Evolutionary conservation across 495 filamentous ascomycete genomes (phyloP).

Genomic region (Hypoxylon perforatum): DNA sequence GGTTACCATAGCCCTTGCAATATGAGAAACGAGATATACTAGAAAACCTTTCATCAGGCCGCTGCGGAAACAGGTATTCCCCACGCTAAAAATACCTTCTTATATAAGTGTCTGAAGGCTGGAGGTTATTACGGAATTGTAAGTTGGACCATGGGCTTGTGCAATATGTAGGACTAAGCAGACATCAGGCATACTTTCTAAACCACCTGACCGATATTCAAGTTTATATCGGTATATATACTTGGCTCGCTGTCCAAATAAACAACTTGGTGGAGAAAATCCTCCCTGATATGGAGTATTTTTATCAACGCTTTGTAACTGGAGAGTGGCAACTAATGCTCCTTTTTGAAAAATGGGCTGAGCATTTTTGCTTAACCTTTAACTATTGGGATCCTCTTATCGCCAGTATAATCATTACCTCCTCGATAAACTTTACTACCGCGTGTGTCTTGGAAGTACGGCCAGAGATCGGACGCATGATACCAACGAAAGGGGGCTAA

Average conservation of each 20-base stretch:
- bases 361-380: slow-evolving; percentile 15
- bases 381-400: slow-evolving; percentile 24
- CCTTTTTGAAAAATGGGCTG: slow-evolving; percentile 26
- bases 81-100: slow-evolving; percentile 20
- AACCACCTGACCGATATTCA: slow-evolving; percentile 27
- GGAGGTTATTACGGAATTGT: slow-evolving; percentile 27
- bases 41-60: slow-evolving; percentile 10
- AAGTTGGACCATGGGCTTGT: neutral
- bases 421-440: slow-evolving; percentile 30
- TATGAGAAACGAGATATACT: slow-evolving; percentile 6
- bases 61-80: slow-evolving; percentile 29
- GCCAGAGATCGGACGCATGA: slow-evolving; percentile 17
- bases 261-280: slow-evolving; percentile 18
- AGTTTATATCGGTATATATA: slow-evolving; percentile 32
- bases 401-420: slow-evolving; percentile 30
- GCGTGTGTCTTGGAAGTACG: slow-evolving; percentile 29
- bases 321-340: slow-evolving; percentile 14
- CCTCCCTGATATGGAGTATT: slow-evolving; percentile 3
- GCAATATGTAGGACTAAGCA: neutral
- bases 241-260: slow-evolving; percentile 30
- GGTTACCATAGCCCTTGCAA: neutral
- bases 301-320: slow-evolving; percentile 27
- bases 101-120: slow-evolving; percentile 19
- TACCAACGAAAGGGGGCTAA: slow-evolving; percentile 19
- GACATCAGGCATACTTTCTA: slow-evolving; percentile 19